These are phyloP conservation scores for Kondoa subrosea DNA, from an alignment of 768 basidiomycete genomes.

Conservation along the genomic window DNA sequence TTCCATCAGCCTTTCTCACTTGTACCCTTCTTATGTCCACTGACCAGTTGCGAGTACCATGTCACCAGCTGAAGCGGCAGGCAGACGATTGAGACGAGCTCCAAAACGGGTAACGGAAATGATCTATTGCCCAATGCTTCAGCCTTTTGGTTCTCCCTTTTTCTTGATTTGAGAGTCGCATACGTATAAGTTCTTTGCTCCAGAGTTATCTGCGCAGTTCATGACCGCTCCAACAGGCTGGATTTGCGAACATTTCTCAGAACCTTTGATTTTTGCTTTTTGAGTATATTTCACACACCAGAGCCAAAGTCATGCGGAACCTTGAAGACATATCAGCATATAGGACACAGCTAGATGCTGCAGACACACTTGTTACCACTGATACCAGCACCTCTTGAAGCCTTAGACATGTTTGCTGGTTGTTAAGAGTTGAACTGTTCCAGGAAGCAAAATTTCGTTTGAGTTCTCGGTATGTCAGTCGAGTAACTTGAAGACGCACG, in stretches of 20 bases:
- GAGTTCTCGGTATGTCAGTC: too few relatives aligned
- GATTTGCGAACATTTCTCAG: constrained; percentile 46
- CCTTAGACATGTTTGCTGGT: background rate
- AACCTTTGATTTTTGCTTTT: constrained; percentile 28
- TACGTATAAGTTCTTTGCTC: constrained; percentile 75
- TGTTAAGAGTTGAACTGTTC: too few relatives aligned
- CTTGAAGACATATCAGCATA: too few relatives aligned
- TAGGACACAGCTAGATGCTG: too few relatives aligned
- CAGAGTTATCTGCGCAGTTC: constrained; percentile 83
- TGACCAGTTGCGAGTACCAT: constrained; percentile 67
- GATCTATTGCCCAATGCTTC: constrained; percentile 32
- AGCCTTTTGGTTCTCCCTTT: background rate
- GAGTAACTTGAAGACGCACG: too few relatives aligned
- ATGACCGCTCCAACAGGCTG: constrained; percentile 54
- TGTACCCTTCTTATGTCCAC: background rate
- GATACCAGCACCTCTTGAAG: background rate
- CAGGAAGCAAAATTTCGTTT: too few relatives aligned
- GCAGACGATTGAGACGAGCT: constrained; percentile 89
- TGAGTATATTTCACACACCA: constrained; percentile 15
- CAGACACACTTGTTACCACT: constrained; percentile 81
- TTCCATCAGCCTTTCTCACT: background rate
- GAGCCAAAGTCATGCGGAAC: constrained; percentile 61
- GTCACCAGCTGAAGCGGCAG: constrained; percentile 57
- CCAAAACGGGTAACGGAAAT: constrained; percentile 94
- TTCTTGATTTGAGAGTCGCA: constrained; percentile 27